Evolutionary conservation across 2,329 filamentous ascomycete species (phyloP).

Genomic region (Westerdykella ornata): DNA sequence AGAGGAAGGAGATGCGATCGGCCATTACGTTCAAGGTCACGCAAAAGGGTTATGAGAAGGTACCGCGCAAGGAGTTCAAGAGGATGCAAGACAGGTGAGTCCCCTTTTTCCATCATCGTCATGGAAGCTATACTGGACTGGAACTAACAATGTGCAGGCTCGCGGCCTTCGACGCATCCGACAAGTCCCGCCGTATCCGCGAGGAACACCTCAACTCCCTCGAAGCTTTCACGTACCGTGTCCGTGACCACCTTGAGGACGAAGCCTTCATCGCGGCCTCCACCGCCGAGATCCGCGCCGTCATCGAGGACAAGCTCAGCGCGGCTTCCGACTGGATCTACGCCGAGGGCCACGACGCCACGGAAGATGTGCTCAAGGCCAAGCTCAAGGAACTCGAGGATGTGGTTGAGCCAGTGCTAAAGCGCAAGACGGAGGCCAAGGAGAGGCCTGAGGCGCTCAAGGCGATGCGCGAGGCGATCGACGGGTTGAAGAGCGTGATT

Average conservation of each 20-base stretch:
- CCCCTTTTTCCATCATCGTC: neutral
- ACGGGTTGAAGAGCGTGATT: conserved; percentile 64
- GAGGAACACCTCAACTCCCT: conserved; percentile 88
- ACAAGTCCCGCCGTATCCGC: conserved; percentile 65
- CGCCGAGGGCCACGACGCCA: conserved; percentile 70
- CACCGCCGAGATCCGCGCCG: conserved; percentile 58
- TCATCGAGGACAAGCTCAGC: conserved; percentile 61
- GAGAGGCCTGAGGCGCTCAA: conserved; percentile 65
- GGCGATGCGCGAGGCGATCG: conserved; percentile 61
- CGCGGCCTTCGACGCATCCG: conserved; percentile 77
- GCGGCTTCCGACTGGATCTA: conserved; percentile 85
- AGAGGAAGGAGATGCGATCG: conserved; percentile 49
- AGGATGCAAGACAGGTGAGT: conserved; percentile 53
- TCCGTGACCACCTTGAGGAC: conserved; percentile 73
- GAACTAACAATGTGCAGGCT: conserved; percentile 49
- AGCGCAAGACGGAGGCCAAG: conserved; percentile 63
- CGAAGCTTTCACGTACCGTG: conserved; percentile 87
- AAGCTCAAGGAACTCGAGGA: conserved; percentile 71
- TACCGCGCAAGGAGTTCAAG: conserved; percentile 54
- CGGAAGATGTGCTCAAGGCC: conserved; percentile 64
- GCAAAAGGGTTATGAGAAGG: conserved; percentile 47
- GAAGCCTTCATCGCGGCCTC: conserved; percentile 67
- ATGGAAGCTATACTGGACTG: neutral
- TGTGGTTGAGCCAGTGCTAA: conserved; percentile 70
- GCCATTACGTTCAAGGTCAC: conserved; percentile 44